These are phyloP conservation scores for Phytophthora niederhauseri DNA, from an alignment of 352 stramenopile genomes.

Conservation along the genomic window DNA sequence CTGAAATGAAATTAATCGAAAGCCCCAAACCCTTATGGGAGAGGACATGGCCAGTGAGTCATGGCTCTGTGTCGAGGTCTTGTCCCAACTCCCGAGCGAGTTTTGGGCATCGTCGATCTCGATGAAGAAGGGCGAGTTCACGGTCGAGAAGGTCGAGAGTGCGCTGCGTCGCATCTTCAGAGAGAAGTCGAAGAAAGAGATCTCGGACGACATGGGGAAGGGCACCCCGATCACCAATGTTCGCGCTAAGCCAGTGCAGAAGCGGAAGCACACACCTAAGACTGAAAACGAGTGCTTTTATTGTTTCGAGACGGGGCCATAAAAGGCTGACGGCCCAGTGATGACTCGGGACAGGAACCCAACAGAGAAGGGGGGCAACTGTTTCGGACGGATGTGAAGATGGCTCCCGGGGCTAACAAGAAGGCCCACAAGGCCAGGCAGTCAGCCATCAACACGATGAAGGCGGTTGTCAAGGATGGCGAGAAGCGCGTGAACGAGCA, in stretches of 20 bases:
- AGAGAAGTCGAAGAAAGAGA: background rate
- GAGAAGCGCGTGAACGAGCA: background rate
- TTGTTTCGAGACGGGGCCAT: background rate
- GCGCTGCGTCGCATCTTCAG: background rate
- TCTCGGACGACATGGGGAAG: background rate
- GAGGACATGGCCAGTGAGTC: conserved; percentile 12
- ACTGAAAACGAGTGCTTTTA: background rate
- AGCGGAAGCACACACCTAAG: background rate
- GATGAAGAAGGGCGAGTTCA: background rate
- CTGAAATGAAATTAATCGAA: conserved; percentile 18
- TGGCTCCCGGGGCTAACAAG: background rate
- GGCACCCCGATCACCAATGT: background rate
- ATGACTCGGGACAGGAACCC: background rate
- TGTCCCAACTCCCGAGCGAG: conserved; percentile 9
- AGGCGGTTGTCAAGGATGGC: background rate
- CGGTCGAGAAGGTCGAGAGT: conserved; percentile 1
- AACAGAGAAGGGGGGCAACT: background rate
- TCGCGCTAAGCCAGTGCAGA: background rate
- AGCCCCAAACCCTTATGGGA: background rate
- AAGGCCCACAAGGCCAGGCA: background rate
- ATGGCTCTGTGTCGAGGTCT: conserved; percentile 15
- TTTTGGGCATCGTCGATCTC: conserved; percentile 11
- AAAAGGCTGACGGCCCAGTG: background rate
- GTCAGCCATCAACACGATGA: background rate
- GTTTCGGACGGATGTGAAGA: background rate